Evolutionary conservation across 495 filamentous ascomycete species (phyloP).

Genomic region (Tetracladium setigerum): DNA sequence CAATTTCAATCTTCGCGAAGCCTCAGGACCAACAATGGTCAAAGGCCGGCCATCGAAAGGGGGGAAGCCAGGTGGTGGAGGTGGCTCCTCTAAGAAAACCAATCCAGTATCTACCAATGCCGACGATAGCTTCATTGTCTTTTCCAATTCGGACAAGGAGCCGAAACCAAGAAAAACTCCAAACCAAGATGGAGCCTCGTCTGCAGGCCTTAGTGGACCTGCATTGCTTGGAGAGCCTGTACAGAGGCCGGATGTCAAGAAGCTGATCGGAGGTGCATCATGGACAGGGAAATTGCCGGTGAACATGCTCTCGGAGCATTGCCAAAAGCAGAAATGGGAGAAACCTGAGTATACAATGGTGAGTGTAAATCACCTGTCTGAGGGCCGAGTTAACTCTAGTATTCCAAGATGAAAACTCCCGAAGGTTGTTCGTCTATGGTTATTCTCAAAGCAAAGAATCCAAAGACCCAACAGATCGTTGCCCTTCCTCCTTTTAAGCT

Average conservation of each 20-base stretch:
- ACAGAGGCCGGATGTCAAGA: conserved; percentile 74
- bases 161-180: conserved; percentile 38
- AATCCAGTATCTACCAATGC: conserved; percentile 17
- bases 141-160: conserved; percentile 55
- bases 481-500: conserved; percentile 72
- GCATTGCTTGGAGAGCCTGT: conserved; percentile 43
- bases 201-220: conserved; percentile 21
- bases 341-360: conserved; percentile 86
- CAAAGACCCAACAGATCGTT: conserved; percentile 71
- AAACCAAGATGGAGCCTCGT: conserved; percentile 27
- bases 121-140: conserved; percentile 63
- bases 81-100: conserved; percentile 9
- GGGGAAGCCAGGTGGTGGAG: conserved; percentile 19
- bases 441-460: conserved; percentile 66
- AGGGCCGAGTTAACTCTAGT: neutral
- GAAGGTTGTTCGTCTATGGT: conserved; percentile 73
- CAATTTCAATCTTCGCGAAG: neutral
- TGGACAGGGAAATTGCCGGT: conserved; percentile 98
- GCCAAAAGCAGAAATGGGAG: conserved; percentile 90
- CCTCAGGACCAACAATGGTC: conserved; percentile 18
- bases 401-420: conserved; percentile 18
- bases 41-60: conserved; percentile 44
- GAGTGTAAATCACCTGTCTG: conserved; percentile 5
- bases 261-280: conserved; percentile 86
- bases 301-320: conserved; percentile 88